These are phyloP conservation scores for Blastobotrys arbuscula DNA, from an alignment of 1,139 yeast species.

Conservation along the genomic window DNA sequence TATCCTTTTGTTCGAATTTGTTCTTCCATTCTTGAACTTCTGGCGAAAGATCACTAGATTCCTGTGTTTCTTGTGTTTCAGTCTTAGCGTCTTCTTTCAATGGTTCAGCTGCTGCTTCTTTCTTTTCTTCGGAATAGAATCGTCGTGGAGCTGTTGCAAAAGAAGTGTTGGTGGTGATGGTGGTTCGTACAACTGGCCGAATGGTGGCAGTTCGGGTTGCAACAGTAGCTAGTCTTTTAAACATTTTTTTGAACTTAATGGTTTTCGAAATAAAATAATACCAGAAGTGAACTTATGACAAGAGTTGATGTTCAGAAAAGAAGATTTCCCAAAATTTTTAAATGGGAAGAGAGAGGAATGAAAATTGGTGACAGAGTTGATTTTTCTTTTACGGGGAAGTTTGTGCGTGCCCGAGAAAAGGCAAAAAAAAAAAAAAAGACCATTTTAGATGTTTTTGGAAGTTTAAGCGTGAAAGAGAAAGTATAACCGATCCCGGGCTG, in stretches of 20 bases:
- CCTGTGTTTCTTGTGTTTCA: neutral
- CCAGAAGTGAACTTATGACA: too few relatives aligned
- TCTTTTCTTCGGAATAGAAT: slow-evolving; percentile 8
- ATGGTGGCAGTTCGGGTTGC: slow-evolving; percentile 1
- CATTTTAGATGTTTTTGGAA: too few relatives aligned
- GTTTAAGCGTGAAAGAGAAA: too few relatives aligned
- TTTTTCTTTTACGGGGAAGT: too few relatives aligned
- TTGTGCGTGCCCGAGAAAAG: too few relatives aligned
- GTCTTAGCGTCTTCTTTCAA: slow-evolving; percentile 16
- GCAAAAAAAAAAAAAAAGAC: too few relatives aligned
- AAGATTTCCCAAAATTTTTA: too few relatives aligned
- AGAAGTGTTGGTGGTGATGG: neutral
- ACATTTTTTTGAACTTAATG: neutral
- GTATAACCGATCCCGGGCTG: neutral
- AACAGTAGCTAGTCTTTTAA: slow-evolving; percentile 8
- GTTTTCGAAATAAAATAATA: too few relatives aligned
- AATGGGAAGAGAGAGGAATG: too few relatives aligned
- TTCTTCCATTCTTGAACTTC: slow-evolving; percentile 29
- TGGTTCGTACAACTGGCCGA: slow-evolving; percentile 5
- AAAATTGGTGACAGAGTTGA: too few relatives aligned
- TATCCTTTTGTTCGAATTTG: slow-evolving; percentile 62
- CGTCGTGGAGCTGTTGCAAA: slow-evolving; percentile 5
- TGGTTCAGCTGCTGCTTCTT: slow-evolving; percentile 20
- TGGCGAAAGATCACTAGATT: neutral
- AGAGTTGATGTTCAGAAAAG: too few relatives aligned